Evolutionary conservation across 2,329 filamentous ascomycete genomes (phyloP).

Genomic region (Xylariales sp.): DNA sequence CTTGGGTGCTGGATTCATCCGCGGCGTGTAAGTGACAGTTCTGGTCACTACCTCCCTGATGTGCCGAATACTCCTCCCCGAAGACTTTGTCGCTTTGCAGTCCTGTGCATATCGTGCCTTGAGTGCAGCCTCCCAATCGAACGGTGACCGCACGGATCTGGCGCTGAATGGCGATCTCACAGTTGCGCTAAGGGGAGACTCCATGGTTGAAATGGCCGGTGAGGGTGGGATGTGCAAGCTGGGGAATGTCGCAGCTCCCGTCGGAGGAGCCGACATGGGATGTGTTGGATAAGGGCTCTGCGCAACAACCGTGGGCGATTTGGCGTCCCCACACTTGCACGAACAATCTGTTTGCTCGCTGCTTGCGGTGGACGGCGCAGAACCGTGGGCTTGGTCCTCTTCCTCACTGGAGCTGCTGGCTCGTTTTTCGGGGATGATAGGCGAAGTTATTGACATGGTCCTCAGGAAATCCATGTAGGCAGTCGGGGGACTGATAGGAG

Average conservation of each 20-base stretch:
- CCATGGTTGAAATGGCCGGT: constrained; percentile 60
- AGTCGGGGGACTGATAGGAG: constrained; percentile 83
- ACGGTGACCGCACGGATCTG: constrained; percentile 61
- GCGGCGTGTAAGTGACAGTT: constrained; percentile 84
- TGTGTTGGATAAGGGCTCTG: constrained; percentile 48
- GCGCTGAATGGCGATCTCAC: constrained; percentile 72
- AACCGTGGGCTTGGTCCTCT: constrained; percentile 37
- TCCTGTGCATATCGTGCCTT: constrained; percentile 62
- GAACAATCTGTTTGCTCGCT: constrained; percentile 52
- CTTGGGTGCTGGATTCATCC: constrained; percentile 82
- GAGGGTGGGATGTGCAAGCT: constrained; percentile 76
- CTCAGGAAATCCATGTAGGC: constrained; percentile 94
- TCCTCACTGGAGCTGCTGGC: constrained; percentile 46
- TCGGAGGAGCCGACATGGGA: constrained; percentile 57
- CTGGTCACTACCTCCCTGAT: constrained; percentile 91
- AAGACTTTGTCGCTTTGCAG: constrained; percentile 47
- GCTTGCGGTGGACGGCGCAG: constrained; percentile 51
- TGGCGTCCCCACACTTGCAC: constrained; percentile 51
- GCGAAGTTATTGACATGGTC: constrained; percentile 71
- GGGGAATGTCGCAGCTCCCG: constrained; percentile 56
- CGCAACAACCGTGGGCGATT: constrained; percentile 41
- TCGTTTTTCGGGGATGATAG: constrained; percentile 52
- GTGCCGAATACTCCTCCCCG: constrained; percentile 60
- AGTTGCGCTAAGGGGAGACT: constrained; percentile 66
- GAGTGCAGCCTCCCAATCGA: constrained; percentile 72